Conservation (phyloP, 1,284 basidiomycete species). For the Papiliotrema fonsecae region DNA sequence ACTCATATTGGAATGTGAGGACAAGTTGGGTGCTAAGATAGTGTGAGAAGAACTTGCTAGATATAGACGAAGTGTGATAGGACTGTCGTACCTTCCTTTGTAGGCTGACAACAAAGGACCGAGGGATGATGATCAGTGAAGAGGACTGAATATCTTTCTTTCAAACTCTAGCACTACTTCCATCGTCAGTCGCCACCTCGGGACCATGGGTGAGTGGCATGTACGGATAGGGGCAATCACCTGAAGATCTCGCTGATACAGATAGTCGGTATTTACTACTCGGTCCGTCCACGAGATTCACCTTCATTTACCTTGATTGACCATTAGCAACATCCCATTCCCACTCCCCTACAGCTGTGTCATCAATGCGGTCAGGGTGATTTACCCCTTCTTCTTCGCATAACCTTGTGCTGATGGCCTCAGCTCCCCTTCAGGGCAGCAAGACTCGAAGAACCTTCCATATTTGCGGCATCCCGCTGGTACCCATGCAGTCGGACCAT, state of each 20-base stretch:
- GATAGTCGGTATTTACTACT: slow-evolving; percentile 22
- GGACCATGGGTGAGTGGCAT: too few species aligned
- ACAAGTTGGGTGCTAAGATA: not conserved
- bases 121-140: too few species aligned
- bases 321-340: not conserved
- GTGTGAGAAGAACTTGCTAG: not conserved
- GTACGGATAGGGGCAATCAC: slow-evolving; percentile 10
- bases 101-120: not conserved
- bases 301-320: not conserved
- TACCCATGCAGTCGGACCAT: slow-evolving; percentile 16
- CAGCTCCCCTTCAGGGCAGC: slow-evolving; percentile 12
- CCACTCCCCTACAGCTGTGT: not conserved
- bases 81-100: not conserved
- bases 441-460: slow-evolving; percentile 17
- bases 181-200: too few species aligned
- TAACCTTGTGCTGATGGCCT: not conserved
- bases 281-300: slow-evolving; percentile 8
- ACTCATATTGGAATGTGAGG: not conserved
- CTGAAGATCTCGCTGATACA: not conserved
- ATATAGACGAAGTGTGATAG: not conserved
- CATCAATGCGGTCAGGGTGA: not conserved
- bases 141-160: slow-evolving; percentile 1
- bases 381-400: not conserved
- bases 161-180: too few species aligned
- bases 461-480: slow-evolving; percentile 23